Conservation (phyloP, 208 protist species). For the Crithidia brevicula region DNA sequence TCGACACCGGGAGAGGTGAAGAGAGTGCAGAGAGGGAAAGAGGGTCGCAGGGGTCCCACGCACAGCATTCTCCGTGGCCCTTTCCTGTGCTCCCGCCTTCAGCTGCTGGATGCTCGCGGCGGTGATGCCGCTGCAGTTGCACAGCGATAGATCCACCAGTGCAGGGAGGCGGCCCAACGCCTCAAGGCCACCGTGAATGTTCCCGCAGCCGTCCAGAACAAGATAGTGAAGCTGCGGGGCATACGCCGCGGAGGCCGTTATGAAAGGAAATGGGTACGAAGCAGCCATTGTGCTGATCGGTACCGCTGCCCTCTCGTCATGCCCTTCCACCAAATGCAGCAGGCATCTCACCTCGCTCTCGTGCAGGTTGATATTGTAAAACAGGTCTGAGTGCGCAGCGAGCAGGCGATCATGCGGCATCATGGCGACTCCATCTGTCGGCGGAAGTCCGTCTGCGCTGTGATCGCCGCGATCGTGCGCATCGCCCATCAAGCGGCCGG, state of each 20-base stretch:
- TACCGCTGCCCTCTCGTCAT: background rate
- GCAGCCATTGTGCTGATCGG: background rate
- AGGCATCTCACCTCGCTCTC: background rate
- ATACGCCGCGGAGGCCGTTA: too few species aligned
- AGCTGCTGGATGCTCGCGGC: slow-evolving; percentile 5
- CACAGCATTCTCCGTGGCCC: too few species aligned
- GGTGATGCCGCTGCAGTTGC: slow-evolving; percentile 17
- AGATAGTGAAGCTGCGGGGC: slow-evolving; percentile 4
- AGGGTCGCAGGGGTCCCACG: too few species aligned
- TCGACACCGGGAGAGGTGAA: slow-evolving; percentile 13
- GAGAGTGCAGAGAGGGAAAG: slow-evolving; percentile 3
- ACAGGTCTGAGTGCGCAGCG: background rate
- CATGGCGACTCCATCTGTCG: too few species aligned
- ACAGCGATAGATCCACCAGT: slow-evolving; percentile 13
- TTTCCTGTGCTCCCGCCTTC: too few species aligned
- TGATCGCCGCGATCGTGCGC: background rate
- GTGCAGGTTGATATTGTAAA: background rate
- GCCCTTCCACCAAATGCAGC: background rate
- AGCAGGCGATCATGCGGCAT: background rate
- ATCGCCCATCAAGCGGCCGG: slow-evolving; percentile 4
- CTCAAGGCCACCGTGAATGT: slow-evolving; percentile 1
- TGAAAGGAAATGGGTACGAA: too few species aligned
- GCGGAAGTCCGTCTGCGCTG: background rate
- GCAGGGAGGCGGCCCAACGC: background rate
- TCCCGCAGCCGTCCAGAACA: slow-evolving; percentile 26